A percentile compares a stretch with the other conserved stretches of the same genome.
Conservation (phyloP, 139 green algal genomes). For the Chlorella sorokiniana region DNA sequence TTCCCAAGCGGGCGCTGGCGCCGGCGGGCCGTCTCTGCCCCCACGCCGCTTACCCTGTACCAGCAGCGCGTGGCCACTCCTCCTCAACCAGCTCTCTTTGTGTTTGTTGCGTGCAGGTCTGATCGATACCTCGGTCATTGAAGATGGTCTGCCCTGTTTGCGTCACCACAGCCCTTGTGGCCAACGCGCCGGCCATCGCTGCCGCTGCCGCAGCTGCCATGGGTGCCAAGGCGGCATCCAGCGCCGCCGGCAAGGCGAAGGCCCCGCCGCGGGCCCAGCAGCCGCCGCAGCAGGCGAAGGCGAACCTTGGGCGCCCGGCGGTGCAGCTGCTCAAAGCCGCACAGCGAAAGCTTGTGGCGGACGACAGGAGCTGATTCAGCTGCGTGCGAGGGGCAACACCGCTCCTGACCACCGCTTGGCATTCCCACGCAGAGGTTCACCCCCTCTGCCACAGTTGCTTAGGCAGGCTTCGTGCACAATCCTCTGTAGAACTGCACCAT, state of each 20-base stretch:
- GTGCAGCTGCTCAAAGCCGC: not conserved
- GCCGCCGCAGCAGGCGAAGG: not conserved
- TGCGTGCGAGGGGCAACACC: no score
- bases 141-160: constrained; percentile 24
- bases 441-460: no score
- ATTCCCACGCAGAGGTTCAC: no score
- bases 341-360: not conserved
- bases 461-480: no score
- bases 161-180: constrained; percentile 1
- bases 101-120: not conserved
- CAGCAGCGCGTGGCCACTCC: not conserved
- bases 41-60: no score
- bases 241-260: not conserved
- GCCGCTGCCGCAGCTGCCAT: constrained; percentile 1
- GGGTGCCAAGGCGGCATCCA: not conserved
- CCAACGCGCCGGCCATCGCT: constrained; percentile 10
- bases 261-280: not conserved
- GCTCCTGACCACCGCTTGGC: no score
- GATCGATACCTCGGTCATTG: no score
- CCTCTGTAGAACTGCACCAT: no score
- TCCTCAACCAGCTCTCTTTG: not conserved
- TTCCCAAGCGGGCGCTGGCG: no score
- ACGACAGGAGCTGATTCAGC: not conserved
- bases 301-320: not conserved
- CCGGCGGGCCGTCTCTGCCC: no score